Evolutionary conservation across 441 rosid species (phyloP), one percentile per base, ranked within the genome.

Genomic region (Adansonia grandidieri): DNA sequence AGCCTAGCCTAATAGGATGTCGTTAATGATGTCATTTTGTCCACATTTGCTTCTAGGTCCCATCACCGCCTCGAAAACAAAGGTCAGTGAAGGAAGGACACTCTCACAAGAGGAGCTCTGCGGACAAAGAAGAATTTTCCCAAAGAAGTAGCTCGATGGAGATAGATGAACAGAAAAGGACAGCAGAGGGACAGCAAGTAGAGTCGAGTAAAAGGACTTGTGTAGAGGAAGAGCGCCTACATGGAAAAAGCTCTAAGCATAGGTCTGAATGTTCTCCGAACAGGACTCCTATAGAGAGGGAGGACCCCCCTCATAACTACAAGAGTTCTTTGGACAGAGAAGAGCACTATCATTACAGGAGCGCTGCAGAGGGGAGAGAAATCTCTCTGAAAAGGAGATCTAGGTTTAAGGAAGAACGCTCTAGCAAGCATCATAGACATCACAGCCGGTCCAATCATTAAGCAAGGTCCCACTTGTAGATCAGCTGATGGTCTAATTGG

Each of bases 51-150:
- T 82, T 85, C 72, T 80, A 95, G 98, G 90, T 90, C 65, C 98
- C 99, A 11, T 91, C 98, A 68, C 98, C 95, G 8, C 99, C 97
- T 17, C 86, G 89, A 88, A 91, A 89, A 85, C 87, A 78, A 79
- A 77, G 70, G 74, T 28, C 32, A 4, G 89, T 87, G 53, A 75
- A 47, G 79, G 90, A 81, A 81, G 82, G 79, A 67, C 75, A 73
- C 6, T 75, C 79, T 54, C 75, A 47, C 64, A 63, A 10, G 48
- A 73, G 81, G 63, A 65, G 69, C 73, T 13, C 72, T 57, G 53
- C 9, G 66, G 91, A 85, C 71, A 83, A 78, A 83, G 91, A 87
- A 81, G 93, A 85, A 58, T 40, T 19, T 20, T 32, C 74, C 58
- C 69, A 47, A 56, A 78, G 68, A 63, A 82, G 82, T 45, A 69